These are phyloP conservation scores for Yamadazyma triangularis DNA, from an alignment of 1,139 yeast species.

Conservation along the genomic window DNA sequence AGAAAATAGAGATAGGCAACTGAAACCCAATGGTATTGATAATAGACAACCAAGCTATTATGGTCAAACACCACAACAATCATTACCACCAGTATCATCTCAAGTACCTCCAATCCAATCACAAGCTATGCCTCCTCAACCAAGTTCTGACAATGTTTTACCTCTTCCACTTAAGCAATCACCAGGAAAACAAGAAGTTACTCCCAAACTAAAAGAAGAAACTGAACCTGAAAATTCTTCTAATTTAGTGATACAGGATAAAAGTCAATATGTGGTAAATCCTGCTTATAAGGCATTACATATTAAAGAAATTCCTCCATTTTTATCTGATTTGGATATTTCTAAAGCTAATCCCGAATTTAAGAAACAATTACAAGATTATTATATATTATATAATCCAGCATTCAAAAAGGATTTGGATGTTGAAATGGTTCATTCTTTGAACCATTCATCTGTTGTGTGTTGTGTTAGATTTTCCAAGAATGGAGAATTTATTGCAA, in stretches of 20 bases:
- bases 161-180: conserved; percentile 13
- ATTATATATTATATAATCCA: conserved; percentile 88
- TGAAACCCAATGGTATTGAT: conserved; percentile 15
- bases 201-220: conserved; percentile 7
- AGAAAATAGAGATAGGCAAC: conserved; percentile 64
- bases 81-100: conserved; percentile 10
- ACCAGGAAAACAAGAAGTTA: conserved; percentile 4
- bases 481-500: conserved; percentile 91
- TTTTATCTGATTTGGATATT: conserved; percentile 78
- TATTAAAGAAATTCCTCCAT: conserved; percentile 74
- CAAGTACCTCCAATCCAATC: conserved; percentile 19
- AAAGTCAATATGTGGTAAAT: conserved; percentile 40
- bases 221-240: conserved; percentile 26
- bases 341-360: conserved; percentile 71
- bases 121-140: conserved; percentile 23
- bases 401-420: conserved; percentile 67
- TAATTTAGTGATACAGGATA: conserved; percentile 37
- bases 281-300: conserved; percentile 48
- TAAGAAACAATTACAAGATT: conserved; percentile 82
- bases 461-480: conserved; percentile 94
- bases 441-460: conserved; percentile 90
- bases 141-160: conserved; percentile 1
- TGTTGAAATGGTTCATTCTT: conserved; percentile 82
- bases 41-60: conserved; percentile 15
- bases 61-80: conserved; percentile 17